Evolutionary conservation across 805 yeast species (phyloP).

Genomic region (Cyberlindnera bimundalis): DNA sequence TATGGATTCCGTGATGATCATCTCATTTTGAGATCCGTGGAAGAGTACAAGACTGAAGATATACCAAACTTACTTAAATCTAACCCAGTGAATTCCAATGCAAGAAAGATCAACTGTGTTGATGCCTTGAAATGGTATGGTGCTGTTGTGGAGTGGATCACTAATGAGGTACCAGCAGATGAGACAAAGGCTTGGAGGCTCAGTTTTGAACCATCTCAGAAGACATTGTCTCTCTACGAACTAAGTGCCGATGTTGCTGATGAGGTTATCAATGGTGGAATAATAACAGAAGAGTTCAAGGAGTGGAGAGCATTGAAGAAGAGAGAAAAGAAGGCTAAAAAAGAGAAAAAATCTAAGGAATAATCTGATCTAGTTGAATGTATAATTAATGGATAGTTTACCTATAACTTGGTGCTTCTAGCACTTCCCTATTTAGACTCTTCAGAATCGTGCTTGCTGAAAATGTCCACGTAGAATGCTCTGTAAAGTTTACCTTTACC

Average conservation of each 20-base stretch:
- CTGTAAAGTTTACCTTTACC: constrained; percentile 33
- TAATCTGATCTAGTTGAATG: too few relatives aligned
- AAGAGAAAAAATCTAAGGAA: constrained; percentile 3
- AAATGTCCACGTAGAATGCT: constrained; percentile 13
- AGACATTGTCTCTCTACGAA: constrained; percentile 49
- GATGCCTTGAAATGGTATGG: constrained; percentile 85
- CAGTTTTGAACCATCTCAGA: constrained; percentile 53
- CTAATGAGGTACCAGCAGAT: constrained; percentile 49
- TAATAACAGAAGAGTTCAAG: constrained; percentile 48
- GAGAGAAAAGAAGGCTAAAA: constrained; percentile 6
- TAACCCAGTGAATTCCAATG: constrained; percentile 39
- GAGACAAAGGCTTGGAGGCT: constrained; percentile 51
- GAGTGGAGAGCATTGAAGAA: constrained; percentile 44
- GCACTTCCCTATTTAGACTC: neutral
- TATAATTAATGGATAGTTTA: too few relatives aligned
- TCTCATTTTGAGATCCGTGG: constrained; percentile 61
- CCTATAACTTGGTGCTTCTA: too few relatives aligned
- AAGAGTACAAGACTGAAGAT: constrained; percentile 72
- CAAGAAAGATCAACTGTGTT: constrained; percentile 60
- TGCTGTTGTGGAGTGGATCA: constrained; percentile 77
- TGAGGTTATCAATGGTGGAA: constrained; percentile 37
- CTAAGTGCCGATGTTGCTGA: constrained; percentile 37
- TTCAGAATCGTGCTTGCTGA: constrained; percentile 8
- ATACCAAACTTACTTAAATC: constrained; percentile 67
- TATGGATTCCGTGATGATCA: constrained; percentile 86